Conservation (phyloP, 2,329 filamentous ascomycete genomes). For the Didymella lethalis region DNA sequence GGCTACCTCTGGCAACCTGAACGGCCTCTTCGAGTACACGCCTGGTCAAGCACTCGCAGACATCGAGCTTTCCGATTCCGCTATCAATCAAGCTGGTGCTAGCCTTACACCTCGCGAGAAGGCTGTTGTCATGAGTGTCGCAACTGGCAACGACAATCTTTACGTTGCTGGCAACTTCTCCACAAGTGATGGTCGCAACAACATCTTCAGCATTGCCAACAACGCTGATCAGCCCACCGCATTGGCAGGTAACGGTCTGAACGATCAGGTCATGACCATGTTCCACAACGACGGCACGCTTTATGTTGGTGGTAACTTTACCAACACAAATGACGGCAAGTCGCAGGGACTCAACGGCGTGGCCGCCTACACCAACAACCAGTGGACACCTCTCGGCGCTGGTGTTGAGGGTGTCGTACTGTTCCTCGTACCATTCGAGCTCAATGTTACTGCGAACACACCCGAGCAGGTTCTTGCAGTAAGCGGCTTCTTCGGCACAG, state of each 20-base stretch:
- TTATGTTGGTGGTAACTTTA: conserved; percentile 88
- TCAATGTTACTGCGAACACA: conserved; percentile 76
- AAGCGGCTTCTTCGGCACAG: conserved; percentile 78
- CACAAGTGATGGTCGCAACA: conserved; percentile 64
- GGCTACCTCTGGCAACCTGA: conserved; percentile 79
- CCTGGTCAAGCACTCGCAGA: conserved; percentile 69
- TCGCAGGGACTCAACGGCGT: conserved; percentile 75
- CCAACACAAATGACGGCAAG: conserved; percentile 70
- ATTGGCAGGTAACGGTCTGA: conserved; percentile 75
- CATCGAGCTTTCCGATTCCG: conserved; percentile 72
- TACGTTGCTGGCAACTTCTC: conserved; percentile 89
- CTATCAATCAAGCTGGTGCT: conserved; percentile 78
- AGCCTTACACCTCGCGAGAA: conserved; percentile 65
- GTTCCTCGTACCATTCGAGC: conserved; percentile 75
- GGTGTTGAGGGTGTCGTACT: conserved; percentile 83
- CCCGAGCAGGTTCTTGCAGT: conserved; percentile 79
- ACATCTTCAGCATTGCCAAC: conserved; percentile 76
- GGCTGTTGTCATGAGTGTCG: conserved; percentile 76
- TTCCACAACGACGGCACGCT: conserved; percentile 66
- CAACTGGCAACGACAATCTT: conserved; percentile 64
- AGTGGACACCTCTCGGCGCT: conserved; percentile 81
- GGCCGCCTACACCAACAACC: conserved; percentile 73
- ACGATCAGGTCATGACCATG: conserved; percentile 78
- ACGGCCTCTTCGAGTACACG: conserved; percentile 89
- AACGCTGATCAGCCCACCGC: conserved; percentile 66